Base-by-base conservation (phyloP, 176 grass and related monocot species). In the Aegilops tauschii region DNA sequence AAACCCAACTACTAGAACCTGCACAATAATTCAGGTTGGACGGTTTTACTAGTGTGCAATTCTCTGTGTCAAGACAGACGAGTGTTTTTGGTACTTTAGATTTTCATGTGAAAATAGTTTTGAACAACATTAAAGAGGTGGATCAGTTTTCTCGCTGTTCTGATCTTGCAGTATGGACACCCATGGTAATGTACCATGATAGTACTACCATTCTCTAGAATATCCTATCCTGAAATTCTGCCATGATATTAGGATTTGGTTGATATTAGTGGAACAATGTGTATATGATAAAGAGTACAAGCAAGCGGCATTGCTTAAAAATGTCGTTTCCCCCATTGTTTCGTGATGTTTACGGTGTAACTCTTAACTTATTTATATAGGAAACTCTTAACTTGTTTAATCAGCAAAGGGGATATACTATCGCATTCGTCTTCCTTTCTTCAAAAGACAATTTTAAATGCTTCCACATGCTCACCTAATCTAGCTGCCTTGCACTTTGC, bases 371-470 rank as follows among this genome's bases (percentile, higher is more conserved):
- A 44, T 84, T 87, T 80, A 80, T 7, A 54, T 54, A 54, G 50
- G 50, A 54, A 54, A 54, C 50, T 54, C 50, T 29, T 84, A 72
- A 50, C 47, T 84, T 84, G 59, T 84, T 87, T 76, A 80, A 61
- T 84, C 45, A 56, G 9, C 45, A 32, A 65, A 73, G 52, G 79
- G 32, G 11, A 32, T 35, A 83, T 28, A 79, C 73, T 83, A 65
- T 34, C 75, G 50, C 68, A 65, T 18, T 65, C 82, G 62, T 61
- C 59, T 84, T 61, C 27, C 77, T 88, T 91, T 85, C 63, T 62
- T 40, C 72, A 72, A 91, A 88, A 77, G 52, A 20, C 18, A 30
- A 61, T 50, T 59, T 68, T 34, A 47, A 64, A 70, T 88, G 81
- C 4, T 23, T 77, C 81, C 69, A 84, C 82, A 65, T 77, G 69